These are phyloP conservation scores for Acacia concinna DNA, from an alignment of 331 rosid genomes.

Conservation along the genomic window DNA sequence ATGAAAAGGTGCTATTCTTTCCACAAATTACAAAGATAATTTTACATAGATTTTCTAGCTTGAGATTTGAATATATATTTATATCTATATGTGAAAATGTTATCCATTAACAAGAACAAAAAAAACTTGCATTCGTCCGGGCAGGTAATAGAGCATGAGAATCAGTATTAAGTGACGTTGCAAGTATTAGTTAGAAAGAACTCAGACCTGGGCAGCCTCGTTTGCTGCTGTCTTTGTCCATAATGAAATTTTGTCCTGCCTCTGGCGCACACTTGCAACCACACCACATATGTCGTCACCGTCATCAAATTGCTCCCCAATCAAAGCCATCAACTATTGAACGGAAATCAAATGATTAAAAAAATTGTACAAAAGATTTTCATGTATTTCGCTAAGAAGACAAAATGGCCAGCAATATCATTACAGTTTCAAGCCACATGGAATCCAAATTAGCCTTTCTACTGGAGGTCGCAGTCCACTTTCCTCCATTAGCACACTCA, in stretches of 20 bases:
- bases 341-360: slow-evolving; percentile 7
- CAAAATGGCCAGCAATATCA: background rate
- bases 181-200: background rate
- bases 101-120: background rate
- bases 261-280: slow-evolving; percentile 91
- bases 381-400: background rate
- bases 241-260: slow-evolving; percentile 86
- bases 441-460: slow-evolving; percentile 64
- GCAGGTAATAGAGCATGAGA: background rate
- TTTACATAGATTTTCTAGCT: background rate
- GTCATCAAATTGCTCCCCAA: slow-evolving; percentile 96
- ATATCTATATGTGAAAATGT: background rate
- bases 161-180: slow-evolving; percentile 11
- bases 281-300: slow-evolving; percentile 91
- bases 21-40: background rate
- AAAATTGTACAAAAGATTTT: background rate
- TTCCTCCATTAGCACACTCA: slow-evolving; percentile 94
- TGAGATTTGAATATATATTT: background rate
- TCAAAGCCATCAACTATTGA: slow-evolving; percentile 83
- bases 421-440: slow-evolving; percentile 97
- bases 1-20: background rate
- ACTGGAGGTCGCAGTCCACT: slow-evolving; percentile 69
- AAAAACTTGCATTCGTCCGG: background rate
- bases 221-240: slow-evolving; percentile 97
- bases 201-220: slow-evolving; percentile 88